phyloP scores from a whole-genome alignment of 768 basidiomycete species.

The Gymnopilus dilepis region DNA sequence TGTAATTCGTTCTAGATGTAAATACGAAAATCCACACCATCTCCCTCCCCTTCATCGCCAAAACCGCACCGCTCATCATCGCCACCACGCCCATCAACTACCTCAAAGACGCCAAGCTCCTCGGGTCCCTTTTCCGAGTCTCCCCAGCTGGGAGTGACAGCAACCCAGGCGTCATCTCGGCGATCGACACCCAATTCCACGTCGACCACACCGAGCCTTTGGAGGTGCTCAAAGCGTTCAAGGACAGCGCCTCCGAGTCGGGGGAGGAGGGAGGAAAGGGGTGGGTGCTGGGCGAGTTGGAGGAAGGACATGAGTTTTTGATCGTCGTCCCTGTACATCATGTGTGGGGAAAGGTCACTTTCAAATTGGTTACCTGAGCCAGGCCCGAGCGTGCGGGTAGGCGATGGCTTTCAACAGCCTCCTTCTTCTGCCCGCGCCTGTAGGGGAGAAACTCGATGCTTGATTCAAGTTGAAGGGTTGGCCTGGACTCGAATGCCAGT shows the following conservation, averaged over 20 bases:
- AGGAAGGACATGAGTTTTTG: conserved; percentile 37
- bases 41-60: background rate
- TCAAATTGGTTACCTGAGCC: too few relatives aligned
- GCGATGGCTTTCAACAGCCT: too few relatives aligned
- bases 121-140: conserved; percentile 29
- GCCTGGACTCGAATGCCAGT: too few relatives aligned
- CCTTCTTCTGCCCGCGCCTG: too few relatives aligned
- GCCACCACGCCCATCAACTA: conserved; percentile 27
- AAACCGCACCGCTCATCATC: conserved; percentile 23
- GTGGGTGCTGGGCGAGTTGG: conserved; percentile 35
- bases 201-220: conserved; percentile 38
- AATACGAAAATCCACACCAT: background rate
- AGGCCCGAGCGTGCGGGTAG: too few relatives aligned
- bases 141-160: conserved; percentile 1
- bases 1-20: background rate
- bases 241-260: too few relatives aligned
- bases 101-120: conserved; percentile 26
- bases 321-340: conserved; percentile 22
- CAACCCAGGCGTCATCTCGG: conserved; percentile 27
- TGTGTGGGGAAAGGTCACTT: too few relatives aligned
- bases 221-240: conserved; percentile 27
- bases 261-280: background rate
- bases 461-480: too few relatives aligned
- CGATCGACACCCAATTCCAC: conserved; percentile 34
- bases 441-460: too few relatives aligned